Evolutionary conservation across 495 filamentous ascomycete species (phyloP).

Genomic region (Aspergillus hancockii): DNA sequence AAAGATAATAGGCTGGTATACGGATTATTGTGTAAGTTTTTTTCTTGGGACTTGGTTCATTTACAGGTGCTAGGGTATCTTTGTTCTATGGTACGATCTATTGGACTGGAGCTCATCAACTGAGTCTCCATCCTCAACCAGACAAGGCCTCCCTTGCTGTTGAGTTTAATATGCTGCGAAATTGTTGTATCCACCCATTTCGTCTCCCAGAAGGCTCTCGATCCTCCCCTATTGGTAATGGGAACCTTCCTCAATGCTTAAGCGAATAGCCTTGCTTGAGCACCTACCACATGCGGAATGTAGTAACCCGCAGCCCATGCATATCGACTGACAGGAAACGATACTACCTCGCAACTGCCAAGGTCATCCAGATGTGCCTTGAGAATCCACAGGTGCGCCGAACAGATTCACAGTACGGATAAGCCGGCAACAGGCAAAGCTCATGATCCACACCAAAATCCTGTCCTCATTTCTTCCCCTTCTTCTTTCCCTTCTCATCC

Average conservation of each 20-base stretch:
- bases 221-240: neutral
- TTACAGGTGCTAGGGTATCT: neutral
- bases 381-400: neutral
- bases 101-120: neutral
- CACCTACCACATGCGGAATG: neutral
- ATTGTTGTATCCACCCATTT: neutral
- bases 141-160: neutral
- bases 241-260: neutral
- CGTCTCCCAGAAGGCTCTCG: neutral
- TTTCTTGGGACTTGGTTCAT: neutral
- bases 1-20: neutral
- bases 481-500: conserved; percentile 55
- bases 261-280: neutral
- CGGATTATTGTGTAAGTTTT: neutral
- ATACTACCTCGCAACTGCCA: neutral
- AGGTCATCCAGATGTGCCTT: neutral
- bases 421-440: neutral
- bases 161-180: conserved; percentile 1
- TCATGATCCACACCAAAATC: neutral
- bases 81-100: conserved; percentile 6
- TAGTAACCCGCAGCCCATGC: neutral
- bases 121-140: neutral
- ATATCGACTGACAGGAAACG: neutral
- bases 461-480: conserved; percentile 55
- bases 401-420: neutral